A percentile compares a stretch with the other conserved stretches of the same genome.
These are phyloP conservation scores for Sphagnum tenellum DNA, from an alignment of 225 moss, liverwort and hornwort species.

Conservation along the genomic window DNA sequence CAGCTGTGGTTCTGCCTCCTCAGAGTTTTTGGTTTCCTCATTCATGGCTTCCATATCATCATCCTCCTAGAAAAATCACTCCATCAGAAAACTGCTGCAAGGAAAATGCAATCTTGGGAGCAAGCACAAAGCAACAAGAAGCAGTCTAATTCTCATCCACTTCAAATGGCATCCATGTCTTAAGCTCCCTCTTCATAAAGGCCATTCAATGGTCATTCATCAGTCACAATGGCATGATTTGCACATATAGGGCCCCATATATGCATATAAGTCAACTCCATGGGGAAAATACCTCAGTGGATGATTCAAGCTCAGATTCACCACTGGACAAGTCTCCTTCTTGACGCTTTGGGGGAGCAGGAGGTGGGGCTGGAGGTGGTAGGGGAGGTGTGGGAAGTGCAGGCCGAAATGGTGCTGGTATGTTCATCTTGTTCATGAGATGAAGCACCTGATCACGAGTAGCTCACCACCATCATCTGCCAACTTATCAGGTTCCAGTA, in stretches of 20 bases:
- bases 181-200: no score
- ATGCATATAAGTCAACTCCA: not conserved
- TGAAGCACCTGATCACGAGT: slow-evolving; percentile 86
- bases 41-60: slow-evolving; percentile 20
- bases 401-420: slow-evolving; percentile 93
- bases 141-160: no score
- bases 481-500: slow-evolving; percentile 43
- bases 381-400: slow-evolving; percentile 92
- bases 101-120: no score
- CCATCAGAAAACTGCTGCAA: no score
- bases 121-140: no score
- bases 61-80: slow-evolving; percentile 30
- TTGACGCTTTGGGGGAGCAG: slow-evolving; percentile 58
- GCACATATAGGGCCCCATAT: not conserved
- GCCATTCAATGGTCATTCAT: no score
- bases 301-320: slow-evolving; percentile 93
- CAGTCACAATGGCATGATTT: not conserved
- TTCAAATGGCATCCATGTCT: no score
- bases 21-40: slow-evolving; percentile 16
- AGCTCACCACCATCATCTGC: slow-evolving; percentile 57
- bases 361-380: slow-evolving; percentile 57
- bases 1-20: slow-evolving; percentile 19
- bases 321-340: slow-evolving; percentile 87
- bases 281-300: slow-evolving; percentile 47
- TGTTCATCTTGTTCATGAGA: slow-evolving; percentile 98